Base-by-base conservation (phyloP, 495 filamentous ascomycete genomes). In the Tuber borchii region DNA sequence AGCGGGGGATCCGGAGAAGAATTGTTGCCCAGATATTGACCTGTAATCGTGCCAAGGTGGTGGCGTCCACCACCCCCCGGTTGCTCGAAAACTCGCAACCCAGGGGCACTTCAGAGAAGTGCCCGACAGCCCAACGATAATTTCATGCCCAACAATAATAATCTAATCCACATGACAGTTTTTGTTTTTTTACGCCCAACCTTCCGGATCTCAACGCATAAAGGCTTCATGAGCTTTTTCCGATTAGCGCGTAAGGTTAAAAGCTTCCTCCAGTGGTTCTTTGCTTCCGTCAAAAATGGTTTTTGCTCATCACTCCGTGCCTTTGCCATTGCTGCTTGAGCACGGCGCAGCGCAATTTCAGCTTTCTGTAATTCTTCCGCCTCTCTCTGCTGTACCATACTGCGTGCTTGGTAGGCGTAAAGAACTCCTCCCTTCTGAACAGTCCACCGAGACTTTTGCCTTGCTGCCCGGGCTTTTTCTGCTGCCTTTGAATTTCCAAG, bases 1-100 rank as follows among this genome's bases (percentile, higher is more conserved):
- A 97, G 81, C 89, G 93, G 79, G 93, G 96, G 81, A 98, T 98
- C 95, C 95, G 97, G 84, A 94, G 94, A 84, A 86, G 95, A 70
- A 97, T 98, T 81, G 94, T 98, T 31, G 93, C 94, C 1, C 94
- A 97, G 84, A 88, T 98, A 77, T 86, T 97, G 75, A 95, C 93
- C 16, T 95, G 92, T 78, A 83, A n/a, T n/a, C n/a, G n/a, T n/a
- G n/a, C n/a, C n/a, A n/a, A n/a, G n/a, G n/a, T n/a, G n/a, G n/a
- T n/a, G n/a, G n/a, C n/a, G n/a, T n/a, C n/a, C n/a, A n/a, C n/a
- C n/a, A n/a, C n/a, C n/a, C n/a, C n/a, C n/a, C n/a, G n/a, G n/a
- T n/a, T n/a, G n/a, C n/a, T n/a, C n/a, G n/a, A n/a, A n/a, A n/a
- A n/a, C n/a, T n/a, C n/a, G n/a, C n/a, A n/a, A n/a, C n/a, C n/a